Evolutionary conservation across 108 stramenopile genomes (phyloP).

Genomic region (Nitzschia sp.): DNA sequence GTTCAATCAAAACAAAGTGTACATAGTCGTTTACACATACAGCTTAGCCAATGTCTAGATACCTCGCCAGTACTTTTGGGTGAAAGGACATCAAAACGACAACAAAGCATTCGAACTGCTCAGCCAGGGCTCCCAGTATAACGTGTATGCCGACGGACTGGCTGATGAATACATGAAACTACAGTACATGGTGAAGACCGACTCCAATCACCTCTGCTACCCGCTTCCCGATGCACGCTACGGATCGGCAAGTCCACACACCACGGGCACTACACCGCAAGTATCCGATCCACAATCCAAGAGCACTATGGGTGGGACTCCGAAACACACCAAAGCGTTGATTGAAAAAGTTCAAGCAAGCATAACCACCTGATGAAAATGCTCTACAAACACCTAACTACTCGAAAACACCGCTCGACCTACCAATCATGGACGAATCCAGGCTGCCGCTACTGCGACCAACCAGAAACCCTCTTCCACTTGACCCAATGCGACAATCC

Average conservation of each 20-base stretch:
- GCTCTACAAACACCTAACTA: background rate
- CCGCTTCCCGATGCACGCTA: background rate
- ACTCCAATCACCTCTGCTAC: background rate
- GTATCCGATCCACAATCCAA: background rate
- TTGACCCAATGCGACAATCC: background rate
- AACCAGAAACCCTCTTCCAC: background rate
- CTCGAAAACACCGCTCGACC: background rate
- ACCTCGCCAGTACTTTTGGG: background rate
- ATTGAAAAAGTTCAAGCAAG: background rate
- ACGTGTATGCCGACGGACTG: background rate
- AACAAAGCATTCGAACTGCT: background rate
- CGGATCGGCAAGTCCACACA: background rate
- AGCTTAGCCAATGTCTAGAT: no score
- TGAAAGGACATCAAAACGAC: background rate
- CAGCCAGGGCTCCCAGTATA: background rate
- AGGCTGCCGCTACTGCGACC: background rate
- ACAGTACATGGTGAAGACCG: background rate
- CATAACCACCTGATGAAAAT: background rate
- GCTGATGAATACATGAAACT: background rate
- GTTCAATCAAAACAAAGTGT: no score
- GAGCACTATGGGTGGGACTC: background rate
- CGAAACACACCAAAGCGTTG: background rate
- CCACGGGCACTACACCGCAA: background rate
- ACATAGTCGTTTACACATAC: no score
- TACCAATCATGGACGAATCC: background rate